These are phyloP conservation scores for Elymus sibiricus DNA, from an alignment of 176 grass and related monocot species.

Conservation along the genomic window DNA sequence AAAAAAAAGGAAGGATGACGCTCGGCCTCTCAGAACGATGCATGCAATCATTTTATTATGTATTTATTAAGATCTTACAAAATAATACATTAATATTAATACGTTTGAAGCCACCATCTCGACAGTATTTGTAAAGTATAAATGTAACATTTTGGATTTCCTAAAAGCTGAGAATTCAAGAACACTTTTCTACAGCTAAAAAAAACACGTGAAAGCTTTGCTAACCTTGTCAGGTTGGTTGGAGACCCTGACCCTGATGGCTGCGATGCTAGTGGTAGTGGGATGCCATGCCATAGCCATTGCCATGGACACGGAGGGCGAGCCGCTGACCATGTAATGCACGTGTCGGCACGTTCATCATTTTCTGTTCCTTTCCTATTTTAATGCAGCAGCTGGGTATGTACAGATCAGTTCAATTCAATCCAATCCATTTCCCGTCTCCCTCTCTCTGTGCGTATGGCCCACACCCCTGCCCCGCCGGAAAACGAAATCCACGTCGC, in stretches of 20 bases:
- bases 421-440: not conserved
- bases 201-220: too few relatives aligned
- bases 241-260: too few relatives aligned
- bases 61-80: too few relatives aligned
- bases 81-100: too few relatives aligned
- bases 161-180: not conserved
- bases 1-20: too few relatives aligned
- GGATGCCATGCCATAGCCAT: not conserved
- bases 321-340: not conserved
- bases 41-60: too few relatives aligned
- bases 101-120: too few relatives aligned
- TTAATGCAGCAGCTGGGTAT: slow-evolving; percentile 2
- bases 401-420: not conserved
- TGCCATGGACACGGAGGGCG: not conserved
- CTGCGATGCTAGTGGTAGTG: not conserved
- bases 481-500: slow-evolving; percentile 26
- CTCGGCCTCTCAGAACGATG: too few relatives aligned
- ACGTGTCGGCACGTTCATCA: not conserved
- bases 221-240: too few relatives aligned
- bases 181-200: too few relatives aligned
- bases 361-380: not conserved
- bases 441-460: not conserved
- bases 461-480: slow-evolving; percentile 13
- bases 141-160: not conserved
- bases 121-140: too few relatives aligned